phyloP scores from a whole-genome alignment of 176 grass and related monocot species.

The Oryza nivara region DNA sequence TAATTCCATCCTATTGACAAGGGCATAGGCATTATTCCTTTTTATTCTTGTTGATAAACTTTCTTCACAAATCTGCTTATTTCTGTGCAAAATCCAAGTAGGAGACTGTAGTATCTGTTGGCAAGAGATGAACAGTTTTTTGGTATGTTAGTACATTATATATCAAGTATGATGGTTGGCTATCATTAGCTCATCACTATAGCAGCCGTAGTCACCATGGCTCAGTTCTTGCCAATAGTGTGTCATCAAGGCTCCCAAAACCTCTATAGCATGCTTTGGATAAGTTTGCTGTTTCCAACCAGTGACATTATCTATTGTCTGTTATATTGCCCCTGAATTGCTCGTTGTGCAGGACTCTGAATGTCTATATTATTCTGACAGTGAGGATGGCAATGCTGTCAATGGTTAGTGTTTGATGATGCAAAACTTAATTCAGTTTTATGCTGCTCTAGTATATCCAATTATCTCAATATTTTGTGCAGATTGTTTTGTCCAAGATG shows the following conservation, averaged over 20 bases:
- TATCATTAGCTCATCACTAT: not conserved
- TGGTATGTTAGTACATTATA: conserved; percentile 6
- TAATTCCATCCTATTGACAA: not conserved
- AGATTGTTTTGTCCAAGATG: conserved; percentile 52
- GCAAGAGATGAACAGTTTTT: not conserved
- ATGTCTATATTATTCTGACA: conserved; percentile 80
- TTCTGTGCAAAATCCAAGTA: not conserved
- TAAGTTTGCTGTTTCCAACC: not conserved
- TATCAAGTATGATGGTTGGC: not conserved
- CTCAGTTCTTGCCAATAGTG: not conserved
- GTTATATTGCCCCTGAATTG: conserved; percentile 9
- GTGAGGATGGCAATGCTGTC: conserved; percentile 45
- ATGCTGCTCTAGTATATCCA: conserved; percentile 34
- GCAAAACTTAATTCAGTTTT: conserved; percentile 26
- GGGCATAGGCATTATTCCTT: not conserved
- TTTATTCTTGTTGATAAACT: not conserved
- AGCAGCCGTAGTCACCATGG: not conserved
- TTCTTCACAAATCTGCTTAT: not conserved
- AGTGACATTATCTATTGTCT: not conserved
- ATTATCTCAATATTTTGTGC: conserved; percentile 23
- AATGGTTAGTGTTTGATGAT: conserved; percentile 52
- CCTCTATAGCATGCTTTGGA: not conserved
- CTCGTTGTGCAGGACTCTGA: conserved; percentile 65
- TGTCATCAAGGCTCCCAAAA: not conserved
- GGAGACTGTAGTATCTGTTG: not conserved